Base-by-base conservation (phyloP, 352 stramenopile species). In the Halophytophthora batemanensis region DNA sequence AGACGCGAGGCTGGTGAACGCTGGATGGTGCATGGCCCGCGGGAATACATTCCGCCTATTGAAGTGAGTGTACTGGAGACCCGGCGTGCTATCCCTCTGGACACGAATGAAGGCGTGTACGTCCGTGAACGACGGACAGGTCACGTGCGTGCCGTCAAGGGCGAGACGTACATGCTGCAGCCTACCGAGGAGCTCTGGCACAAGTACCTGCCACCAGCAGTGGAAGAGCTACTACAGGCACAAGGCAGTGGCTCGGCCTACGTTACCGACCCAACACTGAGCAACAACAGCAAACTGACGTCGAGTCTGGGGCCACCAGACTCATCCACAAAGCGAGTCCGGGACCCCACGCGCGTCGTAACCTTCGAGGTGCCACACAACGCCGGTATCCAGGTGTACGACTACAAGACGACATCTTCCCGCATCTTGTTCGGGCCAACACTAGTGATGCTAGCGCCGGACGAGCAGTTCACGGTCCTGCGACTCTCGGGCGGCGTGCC, bases 351-450 rank as follows among this genome's bases (percentile, higher is more conserved):
- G 22, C 68, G 77, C 4, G 68, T 92, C 14, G 82, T 92, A 7
- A 87, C 72, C 4, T 92, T 92, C 35, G 77, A 90, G 59, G 82
- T 92, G 18, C 79, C 82, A 2, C 82, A 92, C 66, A 92, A 92
- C 18, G 77, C 78, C 13, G 82, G 78, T 18, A 83, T 92, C 3
- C 82, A 92, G 57, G 76, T 92, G 8, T 92, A 92, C 54, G 79
- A 92, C 65, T 92, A 90, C 66, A 88, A 87, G 57, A 88, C 78
- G 36, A 90, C 78, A 19, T 86, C 71, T 28, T 90, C 78, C 2
- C 78, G 82, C 25, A 92, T 92, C 34, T 64, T 90, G 50, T 92
- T 92, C 59, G 82, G 82, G 0, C 82, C 82, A 18, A 89, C 78
- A 5, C 59, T 92, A 0, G 79, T 89, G 15, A 92, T 92, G 82